phyloP scores from a whole-genome alignment of 768 basidiomycete genomes.

The Boletus eberwhitei region DNA sequence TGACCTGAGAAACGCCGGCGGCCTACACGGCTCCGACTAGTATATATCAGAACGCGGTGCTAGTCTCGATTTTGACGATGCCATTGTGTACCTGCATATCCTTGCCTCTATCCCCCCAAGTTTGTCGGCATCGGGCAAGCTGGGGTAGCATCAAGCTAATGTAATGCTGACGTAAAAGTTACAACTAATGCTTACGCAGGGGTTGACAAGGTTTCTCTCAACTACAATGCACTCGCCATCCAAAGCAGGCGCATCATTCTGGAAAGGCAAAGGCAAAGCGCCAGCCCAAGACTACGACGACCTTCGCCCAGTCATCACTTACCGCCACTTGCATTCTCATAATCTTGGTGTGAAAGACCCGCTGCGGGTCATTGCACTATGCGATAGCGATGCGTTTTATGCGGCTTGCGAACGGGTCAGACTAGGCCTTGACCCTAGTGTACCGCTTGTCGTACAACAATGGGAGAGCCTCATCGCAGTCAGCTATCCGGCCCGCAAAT shows the following conservation, averaged over 20 bases:
- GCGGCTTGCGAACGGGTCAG: conserved; percentile 83
- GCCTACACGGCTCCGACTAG: no score
- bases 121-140: no score
- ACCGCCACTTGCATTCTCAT: conserved; percentile 69
- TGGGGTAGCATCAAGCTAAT: no score
- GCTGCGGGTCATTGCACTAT: conserved; percentile 81
- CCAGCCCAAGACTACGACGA: conserved; percentile 51
- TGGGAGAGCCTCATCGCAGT: conserved; percentile 92
- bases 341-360: conserved; percentile 72
- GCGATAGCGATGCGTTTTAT: conserved; percentile 87
- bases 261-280: conserved; percentile 60
- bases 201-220: neutral
- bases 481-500: conserved; percentile 91
- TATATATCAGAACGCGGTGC: no score
- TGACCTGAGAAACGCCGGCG: no score
- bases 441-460: conserved; percentile 79
- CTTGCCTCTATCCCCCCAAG: no score
- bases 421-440: conserved; percentile 57
- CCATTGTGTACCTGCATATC: no score
- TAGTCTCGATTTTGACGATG: no score
- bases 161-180: neutral
- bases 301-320: conserved; percentile 67
- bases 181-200: no score
- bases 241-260: conserved; percentile 11
- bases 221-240: conserved; percentile 22